Percentiles rank a stretch among this genome's conserved stretches.
Evolutionary conservation across 2,329 filamentous ascomycete species (phyloP).

Genomic region (Emergomyces orientalis): DNA sequence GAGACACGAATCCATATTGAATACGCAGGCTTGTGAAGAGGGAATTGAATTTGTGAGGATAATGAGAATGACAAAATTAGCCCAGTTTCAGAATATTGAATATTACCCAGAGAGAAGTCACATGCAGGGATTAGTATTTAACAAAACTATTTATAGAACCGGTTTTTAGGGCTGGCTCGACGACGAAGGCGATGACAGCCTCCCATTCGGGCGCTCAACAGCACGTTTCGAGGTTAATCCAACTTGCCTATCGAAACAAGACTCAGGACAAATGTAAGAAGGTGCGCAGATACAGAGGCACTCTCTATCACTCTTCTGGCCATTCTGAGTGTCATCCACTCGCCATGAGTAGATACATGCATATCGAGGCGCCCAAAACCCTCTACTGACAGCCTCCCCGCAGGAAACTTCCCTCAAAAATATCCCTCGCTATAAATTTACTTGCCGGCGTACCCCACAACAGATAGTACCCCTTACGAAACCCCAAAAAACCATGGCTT

Average conservation of each 20-base stretch:
- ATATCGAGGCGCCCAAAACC: not conserved
- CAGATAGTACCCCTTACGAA: not conserved
- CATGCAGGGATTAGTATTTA: not conserved
- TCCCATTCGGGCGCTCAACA: not conserved
- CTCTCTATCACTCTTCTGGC: too few relatives aligned
- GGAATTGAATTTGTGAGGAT: too few relatives aligned
- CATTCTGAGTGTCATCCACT: not conserved
- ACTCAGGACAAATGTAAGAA: not conserved
- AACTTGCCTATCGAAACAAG: not conserved
- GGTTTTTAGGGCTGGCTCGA: not conserved
- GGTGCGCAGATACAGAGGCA: not conserved
- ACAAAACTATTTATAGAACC: not conserved
- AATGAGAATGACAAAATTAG: too few relatives aligned
- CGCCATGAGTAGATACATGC: not conserved
- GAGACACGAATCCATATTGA: not conserved
- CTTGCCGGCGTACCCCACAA: too few relatives aligned
- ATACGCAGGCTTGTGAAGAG: not conserved
- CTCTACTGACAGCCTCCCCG: not conserved
- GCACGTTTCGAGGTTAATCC: not conserved
- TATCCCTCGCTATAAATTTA: not conserved
- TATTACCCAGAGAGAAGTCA: too few relatives aligned
- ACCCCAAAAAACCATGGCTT: constrained; percentile 6
- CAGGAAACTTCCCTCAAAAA: not conserved
- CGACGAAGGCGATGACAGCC: not conserved
- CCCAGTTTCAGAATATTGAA: too few relatives aligned